Evolutionary conservation across 192 early-diverging fungal genomes (phyloP).

Genomic region (Backusella circina): DNA sequence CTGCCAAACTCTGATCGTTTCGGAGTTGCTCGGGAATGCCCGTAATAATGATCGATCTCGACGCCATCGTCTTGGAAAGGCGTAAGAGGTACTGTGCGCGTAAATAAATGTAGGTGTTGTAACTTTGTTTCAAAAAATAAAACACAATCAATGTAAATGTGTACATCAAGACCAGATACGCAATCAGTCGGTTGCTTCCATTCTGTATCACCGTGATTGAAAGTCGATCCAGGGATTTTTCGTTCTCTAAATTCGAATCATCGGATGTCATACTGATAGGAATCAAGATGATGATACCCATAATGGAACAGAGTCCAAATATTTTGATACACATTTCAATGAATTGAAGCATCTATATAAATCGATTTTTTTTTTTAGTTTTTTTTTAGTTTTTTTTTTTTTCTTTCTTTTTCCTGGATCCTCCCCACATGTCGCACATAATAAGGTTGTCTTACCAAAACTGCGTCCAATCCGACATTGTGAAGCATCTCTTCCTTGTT

Average conservation of each 20-base stretch:
- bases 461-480: conserved; percentile 57
- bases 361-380: no score
- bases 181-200: conserved; percentile 16
- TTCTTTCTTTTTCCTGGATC: no score
- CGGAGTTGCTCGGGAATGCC: conserved; percentile 46
- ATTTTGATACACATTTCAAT: conserved; percentile 44
- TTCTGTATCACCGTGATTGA: conserved; percentile 27
- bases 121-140: conserved; percentile 27
- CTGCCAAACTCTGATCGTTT: conserved; percentile 44
- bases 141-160: conserved; percentile 23
- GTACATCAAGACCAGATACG: conserved; percentile 30
- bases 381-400: no score
- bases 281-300: conserved; percentile 41
- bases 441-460: conserved; percentile 38
- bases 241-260: not conserved
- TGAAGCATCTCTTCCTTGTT: conserved; percentile 40
- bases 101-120: conserved; percentile 14
- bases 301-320: conserved; percentile 38
- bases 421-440: not conserved
- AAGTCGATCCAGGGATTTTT: conserved; percentile 8
- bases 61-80: not conserved
- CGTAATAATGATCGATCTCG: conserved; percentile 51
- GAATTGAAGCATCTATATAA: conserved; percentile 45
- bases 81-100: conserved; percentile 17
- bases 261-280: conserved; percentile 36